Conservation (phyloP, 352 stramenopile species). For the Phytophthora tentaculata region DNA sequence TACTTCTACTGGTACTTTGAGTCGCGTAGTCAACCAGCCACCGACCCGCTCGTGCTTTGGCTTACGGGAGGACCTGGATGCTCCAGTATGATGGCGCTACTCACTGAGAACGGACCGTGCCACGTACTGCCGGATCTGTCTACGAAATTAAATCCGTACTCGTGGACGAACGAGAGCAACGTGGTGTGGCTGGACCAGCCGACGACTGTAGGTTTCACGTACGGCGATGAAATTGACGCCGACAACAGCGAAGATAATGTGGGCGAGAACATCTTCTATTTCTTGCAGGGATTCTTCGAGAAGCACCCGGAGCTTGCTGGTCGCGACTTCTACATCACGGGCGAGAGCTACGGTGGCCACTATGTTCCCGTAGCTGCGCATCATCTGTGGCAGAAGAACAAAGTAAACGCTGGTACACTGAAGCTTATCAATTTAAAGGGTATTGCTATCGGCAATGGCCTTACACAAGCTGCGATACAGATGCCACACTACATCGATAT, state of each 20-base stretch:
- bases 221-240: slow-evolving; percentile 41
- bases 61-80: slow-evolving; percentile 67
- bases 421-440: slow-evolving; percentile 50
- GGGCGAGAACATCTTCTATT: slow-evolving; percentile 74
- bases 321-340: slow-evolving; percentile 55
- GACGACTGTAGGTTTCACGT: slow-evolving; percentile 64
- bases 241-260: slow-evolving; percentile 58
- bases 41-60: slow-evolving; percentile 68
- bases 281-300: slow-evolving; percentile 67
- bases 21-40: slow-evolving; percentile 50
- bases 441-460: slow-evolving; percentile 56
- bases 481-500: slow-evolving; percentile 48
- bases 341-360: slow-evolving; percentile 59
- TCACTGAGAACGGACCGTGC: slow-evolving; percentile 78
- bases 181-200: slow-evolving; percentile 79
- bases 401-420: slow-evolving; percentile 21
- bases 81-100: slow-evolving; percentile 65
- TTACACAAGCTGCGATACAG: slow-evolving; percentile 57
- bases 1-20: slow-evolving; percentile 85
- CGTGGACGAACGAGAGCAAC: slow-evolving; percentile 77
- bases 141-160: slow-evolving; percentile 61
- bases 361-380: slow-evolving; percentile 63
- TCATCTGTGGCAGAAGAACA: slow-evolving; percentile 63
- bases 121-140: slow-evolving; percentile 55
- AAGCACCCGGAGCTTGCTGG: slow-evolving; percentile 66